Evolutionary conservation across 164 flowering plant species (phyloP), one percentile per base, ranked within the genome.

Genomic region (Pachysandra terminalis): DNA sequence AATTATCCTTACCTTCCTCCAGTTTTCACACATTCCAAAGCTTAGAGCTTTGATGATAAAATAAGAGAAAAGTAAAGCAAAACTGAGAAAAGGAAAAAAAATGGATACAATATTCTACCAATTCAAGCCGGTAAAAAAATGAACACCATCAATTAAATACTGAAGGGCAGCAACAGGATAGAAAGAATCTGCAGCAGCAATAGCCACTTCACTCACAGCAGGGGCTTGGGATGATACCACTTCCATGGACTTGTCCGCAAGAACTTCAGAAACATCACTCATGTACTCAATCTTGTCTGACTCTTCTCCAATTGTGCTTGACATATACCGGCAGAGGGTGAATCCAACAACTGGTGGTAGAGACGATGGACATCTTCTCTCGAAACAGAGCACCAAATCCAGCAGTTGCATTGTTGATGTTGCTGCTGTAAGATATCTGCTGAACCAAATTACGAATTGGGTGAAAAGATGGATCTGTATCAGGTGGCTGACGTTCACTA

Each of bases 131-230:
- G 90, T 83, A 65, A 71, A 77, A 22, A 72, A 67, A 75, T 95
- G 99, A 68, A 95, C 75, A 9, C 75, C 78, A 73, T 86, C 97
- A 68, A 95, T 90, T 16, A 90, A 21, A 65, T 92, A 82, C 80
- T 95, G 97, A 78, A 92, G 77, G 5, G 80, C 84, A 3, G 91
- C 92, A 69, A 90, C 93, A 28, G 96, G 91, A 0, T 65, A 64
- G 51, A 24, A 80, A 52, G 93, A 95, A 79, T 90, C 98, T 0
- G 94, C 96, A 58, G 97, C 96, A 9, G 98, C 97, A 78, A 85
- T 55, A 9, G 94, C 92, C 51, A 95, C 96, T 77, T 95, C 98
- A 78, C 70, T 90, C 61, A 77, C 81, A 37, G 59, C 86, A 17
- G 96, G 81, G 17, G 77, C 86, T 63, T 84, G 89, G 4, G 81